phyloP scores from a whole-genome alignment of 805 yeast species.

The Lipomyces mesembrius region DNA sequence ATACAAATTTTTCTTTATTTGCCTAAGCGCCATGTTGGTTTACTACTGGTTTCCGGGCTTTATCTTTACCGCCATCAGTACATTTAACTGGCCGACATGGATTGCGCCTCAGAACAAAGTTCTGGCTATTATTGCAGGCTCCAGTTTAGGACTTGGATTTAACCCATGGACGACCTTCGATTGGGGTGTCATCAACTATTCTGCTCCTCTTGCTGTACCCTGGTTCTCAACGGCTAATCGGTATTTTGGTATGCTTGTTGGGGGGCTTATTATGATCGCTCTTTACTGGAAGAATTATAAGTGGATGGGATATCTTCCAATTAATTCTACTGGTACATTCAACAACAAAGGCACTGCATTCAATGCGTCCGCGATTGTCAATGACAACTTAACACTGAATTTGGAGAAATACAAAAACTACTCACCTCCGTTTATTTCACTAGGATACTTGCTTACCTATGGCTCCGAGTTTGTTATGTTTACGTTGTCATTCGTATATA shows the following conservation, averaged over 20 bases:
- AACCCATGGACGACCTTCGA: constrained; percentile 56
- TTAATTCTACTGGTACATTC: constrained; percentile 51
- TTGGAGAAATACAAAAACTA: constrained; percentile 56
- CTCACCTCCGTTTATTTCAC: constrained; percentile 66
- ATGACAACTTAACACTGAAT: constrained; percentile 52
- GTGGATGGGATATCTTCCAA: constrained; percentile 62
- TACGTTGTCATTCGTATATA: constrained; percentile 57
- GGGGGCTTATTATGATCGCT: constrained; percentile 57
- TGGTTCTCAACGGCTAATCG: constrained; percentile 49
- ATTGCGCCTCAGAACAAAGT: constrained; percentile 56
- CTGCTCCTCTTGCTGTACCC: constrained; percentile 45
- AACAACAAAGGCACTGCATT: constrained; percentile 59
- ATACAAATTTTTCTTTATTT: constrained; percentile 54
- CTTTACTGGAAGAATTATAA: constrained; percentile 60
- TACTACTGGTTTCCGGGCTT: constrained; percentile 70
- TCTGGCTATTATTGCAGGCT: constrained; percentile 58
- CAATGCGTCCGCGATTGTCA: constrained; percentile 55
- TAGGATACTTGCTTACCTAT: constrained; percentile 55
- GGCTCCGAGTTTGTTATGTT: constrained; percentile 59
- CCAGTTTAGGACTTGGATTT: constrained; percentile 48
- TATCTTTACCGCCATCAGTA: constrained; percentile 62
- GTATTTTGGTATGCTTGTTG: constrained; percentile 51
- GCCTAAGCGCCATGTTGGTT: constrained; percentile 49
- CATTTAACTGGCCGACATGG: constrained; percentile 65
- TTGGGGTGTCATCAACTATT: constrained; percentile 46